Conservation (phyloP, 73 alveolate genomes). For the Paramecium octaurelia region DNA sequence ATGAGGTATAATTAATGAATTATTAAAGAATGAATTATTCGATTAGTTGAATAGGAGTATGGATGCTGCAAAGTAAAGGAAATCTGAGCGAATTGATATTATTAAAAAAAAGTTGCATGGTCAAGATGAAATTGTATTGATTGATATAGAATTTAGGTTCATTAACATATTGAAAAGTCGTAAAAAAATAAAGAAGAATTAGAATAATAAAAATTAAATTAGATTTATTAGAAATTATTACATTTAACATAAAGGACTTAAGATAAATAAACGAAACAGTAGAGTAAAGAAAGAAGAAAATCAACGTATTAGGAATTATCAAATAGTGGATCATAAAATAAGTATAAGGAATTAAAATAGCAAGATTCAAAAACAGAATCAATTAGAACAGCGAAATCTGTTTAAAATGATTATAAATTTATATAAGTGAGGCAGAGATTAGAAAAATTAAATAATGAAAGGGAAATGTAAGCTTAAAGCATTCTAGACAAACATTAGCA, state of each 20-base stretch:
- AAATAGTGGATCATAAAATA: not conserved
- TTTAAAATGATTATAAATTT: not conserved
- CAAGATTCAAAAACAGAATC: not conserved
- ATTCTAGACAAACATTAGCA: not conserved
- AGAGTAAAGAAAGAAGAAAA: not conserved
- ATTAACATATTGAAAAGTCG: not conserved
- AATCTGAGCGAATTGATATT: not conserved
- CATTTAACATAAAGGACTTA: not conserved
- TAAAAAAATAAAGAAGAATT: not conserved
- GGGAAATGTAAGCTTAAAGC: not conserved
- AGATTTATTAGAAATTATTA: not conserved
- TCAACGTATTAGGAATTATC: not conserved
- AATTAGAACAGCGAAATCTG: not conserved
- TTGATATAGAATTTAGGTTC: not conserved
- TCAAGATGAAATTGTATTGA: not conserved
- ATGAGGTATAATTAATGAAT: not conserved
- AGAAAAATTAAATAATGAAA: not conserved
- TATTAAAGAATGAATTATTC: not conserved
- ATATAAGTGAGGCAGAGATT: not conserved
- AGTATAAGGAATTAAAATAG: not conserved
- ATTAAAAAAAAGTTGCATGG: not conserved
- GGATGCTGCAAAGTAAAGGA: conserved; percentile 4
- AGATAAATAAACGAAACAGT: not conserved
- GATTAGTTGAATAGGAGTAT: not conserved
- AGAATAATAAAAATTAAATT: not conserved